Conservation (phyloP, 192 early-diverging fungal genomes). For the Backusella luteola region DNA sequence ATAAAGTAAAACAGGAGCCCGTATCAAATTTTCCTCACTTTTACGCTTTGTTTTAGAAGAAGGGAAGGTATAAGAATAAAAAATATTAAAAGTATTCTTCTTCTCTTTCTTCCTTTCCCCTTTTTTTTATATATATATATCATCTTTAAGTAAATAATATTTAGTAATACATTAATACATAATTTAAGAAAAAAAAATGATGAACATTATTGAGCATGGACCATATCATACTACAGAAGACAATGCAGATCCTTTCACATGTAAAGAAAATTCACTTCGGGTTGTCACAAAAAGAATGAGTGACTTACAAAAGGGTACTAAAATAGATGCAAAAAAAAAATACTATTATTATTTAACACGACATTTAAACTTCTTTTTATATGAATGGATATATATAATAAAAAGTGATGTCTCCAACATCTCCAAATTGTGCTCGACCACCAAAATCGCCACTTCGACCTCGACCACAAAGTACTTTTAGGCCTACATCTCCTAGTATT, state of each 20-base stretch:
- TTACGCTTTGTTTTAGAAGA: not conserved
- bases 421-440: not conserved
- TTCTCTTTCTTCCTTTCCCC: not conserved
- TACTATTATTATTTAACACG: not conserved
- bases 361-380: not conserved
- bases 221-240: not conserved
- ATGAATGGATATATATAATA: not conserved
- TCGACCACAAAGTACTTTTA: not conserved
- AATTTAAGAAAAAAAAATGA: not conserved
- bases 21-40: not conserved
- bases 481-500: not conserved
- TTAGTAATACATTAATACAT: not conserved
- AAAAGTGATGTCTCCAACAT: not conserved
- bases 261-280: not conserved
- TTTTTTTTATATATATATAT: not conserved
- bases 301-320: not conserved
- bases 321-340: not conserved
- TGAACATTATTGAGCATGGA: not conserved
- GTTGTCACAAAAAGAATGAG: slow-evolving; percentile 2
- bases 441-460: slow-evolving; percentile 10
- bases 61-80: not conserved
- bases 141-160: not conserved
- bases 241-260: not conserved
- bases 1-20: not conserved
- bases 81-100: not conserved